Evolutionary conservation across 306 rosid species (phyloP), one percentile per base, ranked within the genome.

Genomic region (Pterocarpus santalinus): DNA sequence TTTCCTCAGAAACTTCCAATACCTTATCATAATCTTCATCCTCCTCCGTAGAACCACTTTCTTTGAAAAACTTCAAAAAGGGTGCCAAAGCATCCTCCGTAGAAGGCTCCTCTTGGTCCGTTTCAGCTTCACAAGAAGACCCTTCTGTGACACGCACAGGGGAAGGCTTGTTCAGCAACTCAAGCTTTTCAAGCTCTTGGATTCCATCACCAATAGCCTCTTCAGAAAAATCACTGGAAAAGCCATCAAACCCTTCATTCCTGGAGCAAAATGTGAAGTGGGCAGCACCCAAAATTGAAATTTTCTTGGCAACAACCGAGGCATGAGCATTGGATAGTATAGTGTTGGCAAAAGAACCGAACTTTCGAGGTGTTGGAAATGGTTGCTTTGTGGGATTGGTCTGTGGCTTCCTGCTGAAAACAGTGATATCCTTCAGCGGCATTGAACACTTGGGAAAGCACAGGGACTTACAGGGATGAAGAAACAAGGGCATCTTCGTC

Each of bases 61-160:
- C 87, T 75, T 87, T 87, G 88, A 95, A 93, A 77, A 95, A 93
- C 89, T 90, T 93, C 90, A 95, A 13, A 83, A 95, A 95, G 32
- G 98, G 97, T 55, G 94, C 96, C 63, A 95, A 84, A 38, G 90
- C 92, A 80, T 91, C 96, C 86, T 87, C 87, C 15, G 86, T 67
- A 7, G 81, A 85, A 43, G 64, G 72, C 28, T 82, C 86, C 55
- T 67, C 88, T 41, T 81, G 60, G 1, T 74, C 92, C 30, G 36
- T 11, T 44, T 83, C 91, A 53, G 73, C 79, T 81, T 91, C 91
- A 6, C 86, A 76, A 72, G 73, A 72, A 7, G 83, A 74, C 73
- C 38, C 90, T 69, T 89, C 82, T 73, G 51, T 47, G 47, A 81
- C 70, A 69, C 83, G 77, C 36, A 87, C 52, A 0, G 94, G 97